Conservation (phyloP, 83 land plant genomes). For the Isoetes engelmannii region DNA sequence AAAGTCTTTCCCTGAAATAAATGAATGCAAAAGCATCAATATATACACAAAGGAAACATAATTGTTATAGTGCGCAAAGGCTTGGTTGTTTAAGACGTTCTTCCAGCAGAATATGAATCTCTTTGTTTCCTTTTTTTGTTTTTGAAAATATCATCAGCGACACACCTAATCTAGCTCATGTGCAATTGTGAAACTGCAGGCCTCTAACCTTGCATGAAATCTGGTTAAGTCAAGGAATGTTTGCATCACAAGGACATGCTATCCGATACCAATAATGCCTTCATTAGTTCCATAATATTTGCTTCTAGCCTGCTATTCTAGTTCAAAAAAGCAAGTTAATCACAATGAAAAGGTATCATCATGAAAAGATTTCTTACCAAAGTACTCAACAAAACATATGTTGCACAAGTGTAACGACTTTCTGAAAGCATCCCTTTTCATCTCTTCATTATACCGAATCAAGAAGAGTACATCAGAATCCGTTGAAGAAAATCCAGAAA, state of each 20-base stretch:
- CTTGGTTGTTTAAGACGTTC: background rate
- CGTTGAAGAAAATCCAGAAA: conserved; percentile 20
- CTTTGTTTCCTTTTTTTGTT: no score
- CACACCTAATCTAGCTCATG: background rate
- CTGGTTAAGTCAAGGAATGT: background rate
- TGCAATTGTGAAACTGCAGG: background rate
- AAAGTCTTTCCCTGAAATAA: conserved; percentile 56
- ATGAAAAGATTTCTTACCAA: conserved; percentile 12
- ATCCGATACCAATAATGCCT: background rate
- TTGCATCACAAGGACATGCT: conserved; percentile 1
- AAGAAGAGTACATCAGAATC: conserved; percentile 18
- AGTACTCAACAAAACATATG: conserved; percentile 24
- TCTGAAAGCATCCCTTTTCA: conserved; percentile 13
- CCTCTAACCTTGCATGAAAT: background rate
- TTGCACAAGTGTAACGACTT: conserved; percentile 25
- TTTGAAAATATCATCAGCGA: background rate
- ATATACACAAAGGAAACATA: background rate
- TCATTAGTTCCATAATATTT: background rate
- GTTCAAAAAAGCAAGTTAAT: no score
- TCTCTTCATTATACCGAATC: conserved; percentile 31
- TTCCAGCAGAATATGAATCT: background rate
- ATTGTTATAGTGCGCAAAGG: background rate
- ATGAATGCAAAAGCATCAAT: background rate
- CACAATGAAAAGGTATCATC: background rate
- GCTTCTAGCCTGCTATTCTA: background rate